Evolutionary conservation across 164 flowering plant species (phyloP), one percentile per base, ranked within the genome.

Genomic region (Amborella trichopoda): DNA sequence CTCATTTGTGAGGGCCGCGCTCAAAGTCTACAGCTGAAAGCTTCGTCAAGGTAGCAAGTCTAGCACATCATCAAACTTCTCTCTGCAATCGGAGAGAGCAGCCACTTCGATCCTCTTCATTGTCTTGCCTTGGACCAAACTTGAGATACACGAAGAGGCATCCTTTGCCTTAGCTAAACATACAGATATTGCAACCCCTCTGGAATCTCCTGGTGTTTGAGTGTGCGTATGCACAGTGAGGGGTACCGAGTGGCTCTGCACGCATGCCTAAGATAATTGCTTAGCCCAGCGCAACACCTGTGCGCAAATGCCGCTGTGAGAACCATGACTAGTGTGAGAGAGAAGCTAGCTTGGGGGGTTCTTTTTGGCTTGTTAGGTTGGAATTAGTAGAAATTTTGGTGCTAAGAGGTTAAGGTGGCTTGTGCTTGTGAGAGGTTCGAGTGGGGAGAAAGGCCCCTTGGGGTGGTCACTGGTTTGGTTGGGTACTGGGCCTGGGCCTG

Each of bases 111-210:
- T 66, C 40, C 74, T 67, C 16, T 32, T 59, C 48, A 60, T 11
- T 1, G 9, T 1, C 14, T 48, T 34, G 0, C 10, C 5, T 6
- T 17, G 44, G 33, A 45, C 75, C 59, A 67, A 4, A 5, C 36
- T 36, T 1, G 21, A 21, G 23, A 83, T 25, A 66, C 43, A 69
- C 16, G 4, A 18, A 4, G 58, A 34, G 1, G 60, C 66, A 0
- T 16, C 49, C 55, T 81, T 76, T 1, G 74, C 65, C 49, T 79
- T 83, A 0, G 44, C 30, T 2, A 79, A 30, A 0, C 94, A 66
- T 23, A 90, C 89, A 0, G 89, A 71, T 2, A 90, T 82, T 3
- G 81, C 84, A 0, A 80, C 94, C 81, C 25, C 12, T 59, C 10
- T 56, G 64, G 0, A 80, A 74, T 49, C 65, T 75, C 10, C 38